Percentiles rank a stretch among this genome's conserved stretches.
phyloP scores from a whole-genome alignment of 306 rosid species.

The Vigna mungo region DNA sequence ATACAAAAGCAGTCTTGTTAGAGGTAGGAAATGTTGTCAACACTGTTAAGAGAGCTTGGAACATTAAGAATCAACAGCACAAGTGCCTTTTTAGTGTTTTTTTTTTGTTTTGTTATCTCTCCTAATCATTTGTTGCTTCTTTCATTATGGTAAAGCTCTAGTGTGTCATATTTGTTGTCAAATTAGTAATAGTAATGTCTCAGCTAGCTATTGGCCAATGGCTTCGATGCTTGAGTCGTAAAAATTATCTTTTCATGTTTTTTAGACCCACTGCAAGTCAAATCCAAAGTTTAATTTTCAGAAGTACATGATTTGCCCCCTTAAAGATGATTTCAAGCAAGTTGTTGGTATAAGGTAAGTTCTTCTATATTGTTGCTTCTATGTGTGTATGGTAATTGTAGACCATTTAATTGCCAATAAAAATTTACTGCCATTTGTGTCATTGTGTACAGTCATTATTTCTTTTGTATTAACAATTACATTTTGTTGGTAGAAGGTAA shows the following conservation, averaged over 20 bases:
- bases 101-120: too few species aligned
- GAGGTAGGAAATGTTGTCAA: too few species aligned
- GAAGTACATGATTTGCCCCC: slow-evolving; percentile 90
- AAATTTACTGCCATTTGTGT: neutral
- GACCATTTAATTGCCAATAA: slow-evolving; percentile 20
- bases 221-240: neutral
- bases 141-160: slow-evolving; percentile 73
- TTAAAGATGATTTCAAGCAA: slow-evolving; percentile 86
- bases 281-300: slow-evolving; percentile 87
- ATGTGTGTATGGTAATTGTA: neutral
- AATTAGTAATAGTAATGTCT: neutral
- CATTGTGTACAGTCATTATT: neutral
- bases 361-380: slow-evolving; percentile 24
- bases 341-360: slow-evolving; percentile 94
- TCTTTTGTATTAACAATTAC: slow-evolving; percentile 32
- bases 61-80: too few species aligned
- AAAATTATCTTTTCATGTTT: slow-evolving; percentile 9
- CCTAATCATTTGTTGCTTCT: neutral
- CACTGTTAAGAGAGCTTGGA: too few species aligned
- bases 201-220: slow-evolving; percentile 4
- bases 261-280: slow-evolving; percentile 77
- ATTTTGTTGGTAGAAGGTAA: slow-evolving; percentile 11
- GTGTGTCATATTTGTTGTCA: slow-evolving; percentile 28
- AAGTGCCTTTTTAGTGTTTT: too few species aligned
- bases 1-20: too few species aligned